phyloP scores from a whole-genome alignment of 2,329 filamentous ascomycete species.

The Colletotrichum australisinense region DNA sequence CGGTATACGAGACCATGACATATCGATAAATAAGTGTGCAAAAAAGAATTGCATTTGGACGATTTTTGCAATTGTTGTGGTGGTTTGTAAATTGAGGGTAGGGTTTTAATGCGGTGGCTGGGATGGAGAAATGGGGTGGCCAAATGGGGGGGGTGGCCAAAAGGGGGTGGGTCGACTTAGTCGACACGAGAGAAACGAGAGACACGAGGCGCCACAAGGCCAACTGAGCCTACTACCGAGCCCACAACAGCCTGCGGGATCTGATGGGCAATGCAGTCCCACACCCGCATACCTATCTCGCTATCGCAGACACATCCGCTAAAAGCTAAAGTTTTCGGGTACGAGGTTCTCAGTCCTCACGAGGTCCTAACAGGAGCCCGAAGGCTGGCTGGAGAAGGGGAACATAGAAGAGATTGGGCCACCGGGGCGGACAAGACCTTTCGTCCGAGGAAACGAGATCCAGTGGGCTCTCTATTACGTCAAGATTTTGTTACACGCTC shows the following conservation, averaged over 20 bases:
- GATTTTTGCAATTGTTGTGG: too few species aligned
- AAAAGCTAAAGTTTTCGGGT: not conserved
- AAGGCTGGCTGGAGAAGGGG: too few species aligned
- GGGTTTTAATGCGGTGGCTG: too few species aligned
- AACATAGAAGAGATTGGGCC: not conserved
- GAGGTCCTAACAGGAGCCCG: too few species aligned
- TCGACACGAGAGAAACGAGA: not conserved
- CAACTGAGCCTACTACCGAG: not conserved
- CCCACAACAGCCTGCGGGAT: too few species aligned
- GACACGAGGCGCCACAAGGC: not conserved
- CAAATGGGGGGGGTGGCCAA: too few species aligned
- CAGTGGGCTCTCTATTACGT: not conserved
- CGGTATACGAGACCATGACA: too few species aligned
- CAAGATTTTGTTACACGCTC: not conserved
- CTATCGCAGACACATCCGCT: not conserved
- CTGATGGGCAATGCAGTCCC: not conserved
- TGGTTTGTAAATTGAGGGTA: too few species aligned
- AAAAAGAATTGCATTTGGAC: too few species aligned
- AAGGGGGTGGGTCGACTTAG: too few species aligned
- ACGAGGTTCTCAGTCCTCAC: not conserved
- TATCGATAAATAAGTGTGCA: too few species aligned
- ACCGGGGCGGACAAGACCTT: not conserved
- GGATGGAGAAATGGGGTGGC: too few species aligned
- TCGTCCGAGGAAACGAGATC: not conserved
- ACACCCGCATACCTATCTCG: constrained; percentile 2